Conservation (phyloP, 2,329 filamentous ascomycete species). For the Cadophora malorum region DNA sequence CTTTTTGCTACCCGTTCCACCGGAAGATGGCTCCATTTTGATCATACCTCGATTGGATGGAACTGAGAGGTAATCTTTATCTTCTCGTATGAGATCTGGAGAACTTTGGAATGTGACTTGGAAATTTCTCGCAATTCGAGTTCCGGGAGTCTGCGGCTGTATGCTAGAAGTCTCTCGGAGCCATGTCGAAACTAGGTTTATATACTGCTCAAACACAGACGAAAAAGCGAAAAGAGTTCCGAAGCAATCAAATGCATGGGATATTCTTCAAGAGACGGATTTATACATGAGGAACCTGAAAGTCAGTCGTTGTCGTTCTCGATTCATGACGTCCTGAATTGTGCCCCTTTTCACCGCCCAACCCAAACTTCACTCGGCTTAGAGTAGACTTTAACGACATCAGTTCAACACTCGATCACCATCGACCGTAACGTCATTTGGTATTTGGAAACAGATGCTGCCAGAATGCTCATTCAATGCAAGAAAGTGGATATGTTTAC, state of each 20-base stretch:
- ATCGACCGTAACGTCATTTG: not conserved
- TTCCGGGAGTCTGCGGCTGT: too few species aligned
- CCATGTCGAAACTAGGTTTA: too few species aligned
- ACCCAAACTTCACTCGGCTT: not conserved
- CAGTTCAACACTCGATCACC: not conserved
- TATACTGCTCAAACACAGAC: too few species aligned
- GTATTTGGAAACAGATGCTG: not conserved
- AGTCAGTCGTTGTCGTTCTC: not conserved
- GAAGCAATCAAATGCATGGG: too few species aligned
- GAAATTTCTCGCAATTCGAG: too few species aligned
- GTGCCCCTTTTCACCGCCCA: not conserved
- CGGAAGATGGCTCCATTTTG: not conserved
- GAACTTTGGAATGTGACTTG: not conserved
- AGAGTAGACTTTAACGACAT: constrained; percentile 2
- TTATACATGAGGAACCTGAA: too few species aligned
- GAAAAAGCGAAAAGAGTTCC: too few species aligned
- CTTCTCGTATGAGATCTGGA: not conserved
- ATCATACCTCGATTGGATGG: not conserved
- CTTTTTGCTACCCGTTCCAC: constrained; percentile 3
- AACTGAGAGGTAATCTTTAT: not conserved
- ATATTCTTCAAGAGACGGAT: too few species aligned
- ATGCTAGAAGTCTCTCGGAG: too few species aligned
- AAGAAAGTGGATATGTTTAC: not conserved
- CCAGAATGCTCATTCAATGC: not conserved
- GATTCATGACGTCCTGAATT: not conserved